Conservation (phyloP, 2,329 filamentous ascomycete genomes). For the Didymosphaeria variabile region DNA sequence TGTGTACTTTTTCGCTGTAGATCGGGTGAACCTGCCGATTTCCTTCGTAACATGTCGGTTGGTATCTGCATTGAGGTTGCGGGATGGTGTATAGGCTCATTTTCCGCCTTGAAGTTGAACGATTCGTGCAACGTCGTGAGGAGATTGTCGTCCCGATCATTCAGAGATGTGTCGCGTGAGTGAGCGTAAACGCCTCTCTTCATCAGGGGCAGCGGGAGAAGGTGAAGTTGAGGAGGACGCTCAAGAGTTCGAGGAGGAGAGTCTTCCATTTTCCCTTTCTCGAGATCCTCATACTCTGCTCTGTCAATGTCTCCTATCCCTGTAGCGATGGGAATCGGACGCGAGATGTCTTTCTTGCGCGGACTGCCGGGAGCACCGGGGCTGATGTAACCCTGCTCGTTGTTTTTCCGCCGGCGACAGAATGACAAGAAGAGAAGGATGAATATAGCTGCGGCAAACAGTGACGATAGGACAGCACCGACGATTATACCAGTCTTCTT, state of each 20-base stretch:
- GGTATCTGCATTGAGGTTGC: slow-evolving; percentile 56
- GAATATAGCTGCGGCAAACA: slow-evolving; percentile 39
- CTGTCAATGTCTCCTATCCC: slow-evolving; percentile 33
- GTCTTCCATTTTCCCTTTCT: slow-evolving; percentile 47
- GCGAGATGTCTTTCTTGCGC: slow-evolving; percentile 51
- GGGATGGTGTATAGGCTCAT: slow-evolving; percentile 49
- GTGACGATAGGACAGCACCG: slow-evolving; percentile 44
- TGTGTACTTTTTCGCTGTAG: slow-evolving; percentile 37
- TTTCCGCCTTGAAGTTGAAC: slow-evolving; percentile 45
- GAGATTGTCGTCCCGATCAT: slow-evolving; percentile 49
- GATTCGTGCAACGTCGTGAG: slow-evolving; percentile 51
- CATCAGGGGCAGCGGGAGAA: slow-evolving; percentile 44
- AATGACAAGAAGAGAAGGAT: slow-evolving; percentile 30
- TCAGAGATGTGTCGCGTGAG: slow-evolving; percentile 51
- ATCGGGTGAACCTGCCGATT: slow-evolving; percentile 43
- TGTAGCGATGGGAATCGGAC: slow-evolving; percentile 49
- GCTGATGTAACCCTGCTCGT: slow-evolving; percentile 30
- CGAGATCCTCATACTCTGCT: slow-evolving; percentile 46
- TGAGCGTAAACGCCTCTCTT: slow-evolving; percentile 34
- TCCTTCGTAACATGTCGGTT: slow-evolving; percentile 49
- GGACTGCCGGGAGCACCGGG: slow-evolving; percentile 33
- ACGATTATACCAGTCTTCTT: slow-evolving; percentile 34
- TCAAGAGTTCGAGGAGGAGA: slow-evolving; percentile 35
- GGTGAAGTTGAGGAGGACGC: slow-evolving; percentile 51
- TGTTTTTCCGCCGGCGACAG: slow-evolving; percentile 35